Base-by-base conservation (phyloP, 352 stramenopile genomes). In the Blastocystis hominis region DNA sequence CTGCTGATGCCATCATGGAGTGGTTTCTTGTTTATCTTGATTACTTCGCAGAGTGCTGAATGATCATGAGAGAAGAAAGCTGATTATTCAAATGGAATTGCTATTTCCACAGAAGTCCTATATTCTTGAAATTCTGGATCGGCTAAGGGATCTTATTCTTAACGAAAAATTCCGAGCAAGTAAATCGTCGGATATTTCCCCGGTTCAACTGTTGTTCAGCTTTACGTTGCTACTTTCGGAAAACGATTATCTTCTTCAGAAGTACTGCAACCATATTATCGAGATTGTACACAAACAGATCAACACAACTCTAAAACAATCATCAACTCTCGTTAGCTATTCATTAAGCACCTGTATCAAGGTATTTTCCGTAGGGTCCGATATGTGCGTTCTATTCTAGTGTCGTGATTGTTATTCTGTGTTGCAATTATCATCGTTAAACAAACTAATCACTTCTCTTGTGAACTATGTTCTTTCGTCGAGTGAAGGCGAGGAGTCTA, bases 51-150 rank as follows among this genome's bases (percentile, higher is more conserved):
- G 72, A 13, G 62, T 84, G 15, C 72, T 84, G 24, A 84, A 84
- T 53, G 72, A 84, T n/a, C 72, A 84, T 46, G 72, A 84, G 36
- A 56, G 54, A n/a, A 84, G 68, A 53, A 66, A 64, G 15, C 55
- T 66, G 44, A 40, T 84, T 34, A 66, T 84, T 20, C 72, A 84
- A 30, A 3, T 84, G 9, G 72, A 84, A 47, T 38, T 84, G 40
- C 36, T 84, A 9, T 84, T 54, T 84, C 72, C 72, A 3, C 7
- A 36, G 10, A 63, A 68, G 36, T 64, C 72, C 53, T 84, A 66
- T 30, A 66, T 84, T 64, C 30, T 15, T 42, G 72, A 84, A 50
- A 13, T 69, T 7, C 38, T 84, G 1, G 36, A 47, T 34, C 72
- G 50, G 17, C 68, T 84, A 50, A 20, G 3, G 17, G 53, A 46